Percentiles rank a stretch among this genome's conserved stretches.
Conservation (phyloP, 2,329 filamentous ascomycete species). For the Neonectria ditissima region DNA sequence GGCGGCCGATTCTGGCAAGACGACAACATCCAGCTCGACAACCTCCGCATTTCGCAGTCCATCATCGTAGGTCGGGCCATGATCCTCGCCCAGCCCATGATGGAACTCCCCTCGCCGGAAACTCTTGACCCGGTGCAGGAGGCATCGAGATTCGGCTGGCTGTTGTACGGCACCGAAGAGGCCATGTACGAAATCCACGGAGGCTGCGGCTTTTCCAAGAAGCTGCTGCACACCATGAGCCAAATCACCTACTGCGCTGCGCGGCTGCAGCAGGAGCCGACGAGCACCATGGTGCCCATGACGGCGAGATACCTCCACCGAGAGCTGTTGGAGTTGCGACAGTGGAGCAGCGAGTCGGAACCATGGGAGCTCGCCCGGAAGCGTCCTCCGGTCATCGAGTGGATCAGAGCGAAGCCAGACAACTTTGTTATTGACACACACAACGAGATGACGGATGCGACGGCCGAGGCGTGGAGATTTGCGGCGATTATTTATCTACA, state of each 20-base stretch:
- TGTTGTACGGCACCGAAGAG: constrained; percentile 51
- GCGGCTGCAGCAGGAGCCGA: constrained; percentile 49
- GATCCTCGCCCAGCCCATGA: constrained; percentile 56
- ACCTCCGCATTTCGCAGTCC: constrained; percentile 52
- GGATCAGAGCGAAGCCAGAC: constrained; percentile 44
- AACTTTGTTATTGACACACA: constrained; percentile 44
- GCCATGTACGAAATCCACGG: constrained; percentile 55
- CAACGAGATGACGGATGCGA: constrained; percentile 54
- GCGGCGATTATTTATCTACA: constrained; percentile 54
- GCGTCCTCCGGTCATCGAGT: constrained; percentile 40
- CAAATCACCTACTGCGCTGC: constrained; percentile 54
- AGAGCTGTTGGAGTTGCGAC: constrained; percentile 48
- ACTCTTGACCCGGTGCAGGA: constrained; percentile 47
- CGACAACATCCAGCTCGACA: constrained; percentile 49
- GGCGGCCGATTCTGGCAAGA: constrained; percentile 52
- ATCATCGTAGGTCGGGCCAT: constrained; percentile 55
- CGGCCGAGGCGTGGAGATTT: constrained; percentile 57
- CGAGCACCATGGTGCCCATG: constrained; percentile 47
- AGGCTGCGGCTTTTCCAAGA: constrained; percentile 56
- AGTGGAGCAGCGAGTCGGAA: constrained; percentile 51
- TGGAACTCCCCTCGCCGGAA: constrained; percentile 44
- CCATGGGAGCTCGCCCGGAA: constrained; percentile 36
- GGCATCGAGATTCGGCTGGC: constrained; percentile 52
- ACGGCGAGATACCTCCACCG: constrained; percentile 45
- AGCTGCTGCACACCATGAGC: constrained; percentile 52